Evolutionary conservation across 1,139 yeast genomes (phyloP).

Genomic region (Blastobotrys proliferans): DNA sequence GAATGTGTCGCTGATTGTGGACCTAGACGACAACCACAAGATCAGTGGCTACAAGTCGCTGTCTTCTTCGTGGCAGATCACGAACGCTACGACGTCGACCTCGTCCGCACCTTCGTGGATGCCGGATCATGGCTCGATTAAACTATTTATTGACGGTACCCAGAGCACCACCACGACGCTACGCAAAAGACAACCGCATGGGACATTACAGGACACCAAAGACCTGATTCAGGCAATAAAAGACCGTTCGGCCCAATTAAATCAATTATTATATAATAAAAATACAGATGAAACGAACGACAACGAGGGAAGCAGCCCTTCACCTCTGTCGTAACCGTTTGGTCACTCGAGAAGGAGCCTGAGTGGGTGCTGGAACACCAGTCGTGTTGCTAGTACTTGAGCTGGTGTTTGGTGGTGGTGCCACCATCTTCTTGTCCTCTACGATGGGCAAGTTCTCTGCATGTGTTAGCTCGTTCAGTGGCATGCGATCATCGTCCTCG

Average conservation of each 20-base stretch:
- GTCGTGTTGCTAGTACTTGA: not conserved
- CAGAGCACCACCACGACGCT: conserved; percentile 15
- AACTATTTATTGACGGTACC: conserved; percentile 24
- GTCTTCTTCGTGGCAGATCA: conserved; percentile 39
- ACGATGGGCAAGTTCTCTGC: conserved; percentile 12
- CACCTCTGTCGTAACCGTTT: conserved; percentile 1
- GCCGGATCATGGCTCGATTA: conserved; percentile 16
- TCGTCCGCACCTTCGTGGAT: conserved; percentile 22
- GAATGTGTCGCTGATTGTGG: conserved; percentile 35
- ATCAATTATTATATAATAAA: conserved; percentile 8
- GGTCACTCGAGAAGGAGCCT: not conserved
- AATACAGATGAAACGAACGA: not conserved
- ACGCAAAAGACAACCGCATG: conserved; percentile 7
- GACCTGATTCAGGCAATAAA: conserved; percentile 22
- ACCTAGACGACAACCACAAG: conserved; percentile 35
- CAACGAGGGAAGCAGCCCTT: not conserved
- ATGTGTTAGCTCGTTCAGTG: conserved; percentile 12
- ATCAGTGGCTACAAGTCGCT: conserved; percentile 32
- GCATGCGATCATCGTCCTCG: conserved; percentile 12
- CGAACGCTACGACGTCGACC: conserved; percentile 18
- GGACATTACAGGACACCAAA: conserved; percentile 14
- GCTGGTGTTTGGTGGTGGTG: not conserved
- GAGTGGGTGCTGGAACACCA: not conserved
- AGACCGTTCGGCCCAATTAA: conserved; percentile 25
- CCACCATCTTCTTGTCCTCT: conserved; percentile 2